A percentile compares a stretch with the other conserved stretches of the same genome.
Conservation (phyloP, 1,139 yeast species). For the Hyphopichia fennica region DNA sequence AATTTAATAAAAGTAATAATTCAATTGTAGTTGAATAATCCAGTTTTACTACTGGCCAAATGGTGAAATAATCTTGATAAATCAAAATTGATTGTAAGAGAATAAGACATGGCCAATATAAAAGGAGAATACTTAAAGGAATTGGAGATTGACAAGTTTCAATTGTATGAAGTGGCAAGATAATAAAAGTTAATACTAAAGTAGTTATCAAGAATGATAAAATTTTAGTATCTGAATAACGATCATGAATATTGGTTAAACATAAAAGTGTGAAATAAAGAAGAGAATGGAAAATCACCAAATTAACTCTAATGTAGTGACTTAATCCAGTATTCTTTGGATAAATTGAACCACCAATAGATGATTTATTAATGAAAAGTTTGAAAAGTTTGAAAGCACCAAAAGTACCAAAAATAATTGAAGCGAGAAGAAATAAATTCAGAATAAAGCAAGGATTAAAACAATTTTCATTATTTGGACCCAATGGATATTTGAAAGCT, state of each 20-base stretch:
- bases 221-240: conserved; percentile 22
- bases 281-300: conserved; percentile 27
- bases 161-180: conserved; percentile 41
- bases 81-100: conserved; percentile 19
- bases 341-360: conserved; percentile 3
- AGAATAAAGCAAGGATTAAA: conserved; percentile 58
- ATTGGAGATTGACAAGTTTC: conserved; percentile 34
- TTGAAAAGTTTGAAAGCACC: neutral
- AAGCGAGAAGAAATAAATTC: conserved; percentile 16
- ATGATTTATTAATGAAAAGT: neutral
- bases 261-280: conserved; percentile 18
- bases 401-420: conserved; percentile 11
- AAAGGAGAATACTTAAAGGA: conserved; percentile 33
- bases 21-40: conserved; percentile 15
- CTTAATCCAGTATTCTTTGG: conserved; percentile 30
- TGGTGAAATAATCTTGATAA: conserved; percentile 31
- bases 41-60: conserved; percentile 22
- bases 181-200: conserved; percentile 3
- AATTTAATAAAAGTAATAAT: conserved; percentile 16
- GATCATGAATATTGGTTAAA: conserved; percentile 20
- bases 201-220: conserved; percentile 19
- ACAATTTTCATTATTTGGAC: conserved; percentile 42
- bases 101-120: conserved; percentile 43
- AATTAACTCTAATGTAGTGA: conserved; percentile 27
- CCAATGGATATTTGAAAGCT: conserved; percentile 18